phyloP scores from a whole-genome alignment of 2,329 filamentous ascomycete genomes.

The Beauveria sp. region DNA sequence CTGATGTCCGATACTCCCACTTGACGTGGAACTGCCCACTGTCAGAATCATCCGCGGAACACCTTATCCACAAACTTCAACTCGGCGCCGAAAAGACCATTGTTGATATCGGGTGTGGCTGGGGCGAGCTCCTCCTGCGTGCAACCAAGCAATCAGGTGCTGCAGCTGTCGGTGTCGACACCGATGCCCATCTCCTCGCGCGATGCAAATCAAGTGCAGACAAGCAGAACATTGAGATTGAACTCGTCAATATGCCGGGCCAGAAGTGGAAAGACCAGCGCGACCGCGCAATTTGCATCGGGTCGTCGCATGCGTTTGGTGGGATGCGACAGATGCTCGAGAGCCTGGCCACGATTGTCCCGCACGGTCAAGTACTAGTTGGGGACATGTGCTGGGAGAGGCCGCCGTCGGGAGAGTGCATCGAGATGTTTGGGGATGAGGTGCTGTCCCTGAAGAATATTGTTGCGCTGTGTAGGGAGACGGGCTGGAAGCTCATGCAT shows the following conservation, averaged over 20 bases:
- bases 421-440: slow-evolving; percentile 7
- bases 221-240: neutral
- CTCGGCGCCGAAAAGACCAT: neutral
- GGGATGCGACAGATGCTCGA: slow-evolving; percentile 12
- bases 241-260: slow-evolving; percentile 6
- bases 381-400: slow-evolving; percentile 14
- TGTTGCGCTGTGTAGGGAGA: slow-evolving; percentile 6
- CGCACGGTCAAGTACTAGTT: slow-evolving; percentile 11
- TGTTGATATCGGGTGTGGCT: slow-evolving; percentile 15
- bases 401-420: slow-evolving; percentile 3
- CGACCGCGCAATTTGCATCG: slow-evolving; percentile 14
- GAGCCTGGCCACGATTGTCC: slow-evolving; percentile 10
- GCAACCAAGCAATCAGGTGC: neutral
- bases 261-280: neutral
- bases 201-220: neutral
- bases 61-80: neutral
- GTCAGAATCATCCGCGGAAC: neutral
- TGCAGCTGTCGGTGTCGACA: slow-evolving; percentile 12
- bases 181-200: slow-evolving; percentile 2
- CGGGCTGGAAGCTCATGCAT: slow-evolving; percentile 13
- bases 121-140: slow-evolving; percentile 15
- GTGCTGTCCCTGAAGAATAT: slow-evolving; percentile 4
- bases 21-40: slow-evolving; percentile 9
- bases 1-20: neutral
- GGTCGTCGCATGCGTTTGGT: slow-evolving; percentile 14